These are phyloP conservation scores for Aspergillus fructus DNA, from an alignment of 2,329 filamentous ascomycete species.

Conservation along the genomic window DNA sequence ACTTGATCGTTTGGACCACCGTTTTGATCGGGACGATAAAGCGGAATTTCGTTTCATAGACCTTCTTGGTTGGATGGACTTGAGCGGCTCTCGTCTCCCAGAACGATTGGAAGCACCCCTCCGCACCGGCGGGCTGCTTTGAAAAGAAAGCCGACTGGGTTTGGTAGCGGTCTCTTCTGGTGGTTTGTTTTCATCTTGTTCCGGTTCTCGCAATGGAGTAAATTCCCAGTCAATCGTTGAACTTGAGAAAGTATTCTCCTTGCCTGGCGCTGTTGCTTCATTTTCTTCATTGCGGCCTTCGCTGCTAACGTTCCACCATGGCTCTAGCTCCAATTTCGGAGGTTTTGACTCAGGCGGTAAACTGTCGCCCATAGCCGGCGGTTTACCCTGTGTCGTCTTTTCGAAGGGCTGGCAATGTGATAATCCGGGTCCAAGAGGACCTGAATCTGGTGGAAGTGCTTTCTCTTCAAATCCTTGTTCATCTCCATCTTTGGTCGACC, in stretches of 20 bases:
- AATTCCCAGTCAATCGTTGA: slow-evolving; percentile 33
- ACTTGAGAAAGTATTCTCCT: slow-evolving; percentile 27
- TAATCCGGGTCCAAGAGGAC: slow-evolving; percentile 22
- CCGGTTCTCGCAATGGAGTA: slow-evolving; percentile 23
- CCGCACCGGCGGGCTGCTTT: slow-evolving; percentile 29
- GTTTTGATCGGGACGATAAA: slow-evolving; percentile 35
- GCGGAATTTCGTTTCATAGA: slow-evolving; percentile 37
- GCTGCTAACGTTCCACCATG: slow-evolving; percentile 32
- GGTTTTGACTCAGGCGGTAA: slow-evolving; percentile 29
- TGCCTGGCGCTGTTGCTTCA: slow-evolving; percentile 16
- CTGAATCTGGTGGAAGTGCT: slow-evolving; percentile 20
- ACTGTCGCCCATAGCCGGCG: slow-evolving; percentile 23
- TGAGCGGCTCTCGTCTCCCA: slow-evolving; percentile 35
- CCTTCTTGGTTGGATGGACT: slow-evolving; percentile 34
- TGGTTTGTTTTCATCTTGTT: slow-evolving; percentile 22
- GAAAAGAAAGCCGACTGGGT: slow-evolving; percentile 29
- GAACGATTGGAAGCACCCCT: slow-evolving; percentile 30
- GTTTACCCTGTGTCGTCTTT: slow-evolving; percentile 20
- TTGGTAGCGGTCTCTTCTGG: slow-evolving; percentile 19
- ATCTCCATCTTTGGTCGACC: slow-evolving; percentile 22
- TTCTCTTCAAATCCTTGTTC: slow-evolving; percentile 25
- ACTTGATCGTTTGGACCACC: slow-evolving; percentile 39
- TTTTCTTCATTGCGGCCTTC: slow-evolving; percentile 22
- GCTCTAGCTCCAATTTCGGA: slow-evolving; percentile 35
- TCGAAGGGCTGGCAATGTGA: slow-evolving; percentile 28